Base-by-base conservation (phyloP, 139 green algal genomes). In the Chlamydomonas sphaeroides region DNA sequence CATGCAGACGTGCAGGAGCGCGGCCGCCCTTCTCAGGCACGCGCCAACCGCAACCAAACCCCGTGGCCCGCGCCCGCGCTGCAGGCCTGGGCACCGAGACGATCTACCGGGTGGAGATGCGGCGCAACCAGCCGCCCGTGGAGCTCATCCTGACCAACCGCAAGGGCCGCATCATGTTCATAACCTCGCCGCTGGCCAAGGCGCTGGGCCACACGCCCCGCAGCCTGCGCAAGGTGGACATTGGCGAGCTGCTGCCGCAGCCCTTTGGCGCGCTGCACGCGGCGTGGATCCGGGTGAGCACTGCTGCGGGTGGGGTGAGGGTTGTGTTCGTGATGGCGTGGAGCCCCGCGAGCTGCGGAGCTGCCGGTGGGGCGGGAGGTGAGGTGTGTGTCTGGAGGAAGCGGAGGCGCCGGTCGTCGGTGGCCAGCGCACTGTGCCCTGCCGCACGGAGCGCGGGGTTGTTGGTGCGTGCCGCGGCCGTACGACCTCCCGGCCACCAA, bases 181-280 rank as follows among this genome's bases (percentile, higher is more conserved):
- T 81, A 41, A 72, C 74, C n/a, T 81, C 74, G n/a, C 61, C 74
- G 51, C 81, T 86, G 65, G 86, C 86, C 1, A 23, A 18, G 0
- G 36, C 73, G 35, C 81, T 90, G 81, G 86, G 80, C 28, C 42
- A 63, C 35, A 70, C 75, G 23, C 25, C 63, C 5, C 61, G 71
- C 48, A 35, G 8, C 39, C 51, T 90, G 80, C 26, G 79, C 1
- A 73, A 78, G 28, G 72, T 69, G 30, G 79, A 86, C 33, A 68
- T 90, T 8, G 36, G 32, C 0, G 45, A 70, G 30, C 65, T 90
- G 21, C 79, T 90, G 81, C 65, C 81, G 45, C 86, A 84, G 65
- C 86, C 86, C 28, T 90, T 90, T 53, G 76, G 68, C 8, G 68
- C 82, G 65, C 77, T 90, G 81, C 86, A 90, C 62, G 41, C 48